Base-by-base conservation (phyloP, 257 asterid genomes). In the Nicotiana knightiana region DNA sequence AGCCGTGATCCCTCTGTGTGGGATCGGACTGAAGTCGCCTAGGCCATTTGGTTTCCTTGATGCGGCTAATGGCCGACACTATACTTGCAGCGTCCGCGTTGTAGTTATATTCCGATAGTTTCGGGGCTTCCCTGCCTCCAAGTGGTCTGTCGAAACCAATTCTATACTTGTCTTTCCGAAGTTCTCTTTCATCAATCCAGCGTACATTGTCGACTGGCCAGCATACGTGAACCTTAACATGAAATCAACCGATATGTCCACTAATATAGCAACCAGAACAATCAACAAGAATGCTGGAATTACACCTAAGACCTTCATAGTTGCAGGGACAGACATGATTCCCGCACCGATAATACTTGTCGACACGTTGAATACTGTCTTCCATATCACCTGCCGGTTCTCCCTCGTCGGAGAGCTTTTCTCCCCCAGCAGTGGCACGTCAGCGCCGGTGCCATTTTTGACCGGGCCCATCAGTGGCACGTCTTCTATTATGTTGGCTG, bases 251-350 rank as follows among this genome's bases (percentile, higher is more conserved):
- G 97, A 93, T 8, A 95, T 82, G 2, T 93, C 97, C 78, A 90
- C 98, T 82, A 95, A 59, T 3, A 92, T 0, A 0, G 86, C 99
- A 10, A 95, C 82, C 78, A 90, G 57, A 15, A 81, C 89, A 3
- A 92, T 95, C 94, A 92, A 81, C 1, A 85, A 3, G 76, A 95
- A 92, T 1, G 99, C 98, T 8, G 97, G 98, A 32, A 92, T 67
- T 3, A 93, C 91, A 37, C 98, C 99, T 0, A 95, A 84, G 24
- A 95, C 97, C 86, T 95, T 95, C 0, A 95, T 90, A 26, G 99
- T 95, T 0, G 99, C 99, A 17, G 99, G 99, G 3, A 95, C 90
- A 1, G 99, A 95, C 99, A 95, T 95, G 53, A 95, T 95, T 53
- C 97, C 97, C 0, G 98, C 97, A 6, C 99, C 99, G 26, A 95